phyloP scores from a whole-genome alignment of 108 stramenopile species.

The Discostella pseudostelligera region DNA sequence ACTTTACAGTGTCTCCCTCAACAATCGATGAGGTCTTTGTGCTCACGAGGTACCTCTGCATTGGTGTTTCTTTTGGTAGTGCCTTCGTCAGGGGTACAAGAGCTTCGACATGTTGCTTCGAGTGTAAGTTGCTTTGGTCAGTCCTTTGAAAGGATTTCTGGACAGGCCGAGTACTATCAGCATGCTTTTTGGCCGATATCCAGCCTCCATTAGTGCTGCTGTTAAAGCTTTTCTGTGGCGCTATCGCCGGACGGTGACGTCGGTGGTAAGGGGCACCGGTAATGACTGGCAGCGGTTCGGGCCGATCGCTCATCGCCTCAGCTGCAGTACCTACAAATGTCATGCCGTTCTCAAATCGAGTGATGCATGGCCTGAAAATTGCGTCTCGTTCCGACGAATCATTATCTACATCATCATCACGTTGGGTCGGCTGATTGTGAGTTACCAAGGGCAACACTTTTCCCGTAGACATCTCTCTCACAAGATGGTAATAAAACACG shows the following conservation, averaged over 20 bases:
- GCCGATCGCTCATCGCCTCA: constrained; percentile 22
- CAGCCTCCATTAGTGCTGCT: constrained; percentile 6
- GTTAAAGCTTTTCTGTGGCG: not conserved
- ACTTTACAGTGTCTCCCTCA: not conserved
- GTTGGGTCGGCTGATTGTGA: constrained; percentile 11
- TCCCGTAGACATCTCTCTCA: constrained; percentile 32
- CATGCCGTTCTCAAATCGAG: constrained; percentile 18
- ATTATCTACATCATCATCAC: not conserved
- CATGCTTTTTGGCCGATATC: constrained; percentile 7
- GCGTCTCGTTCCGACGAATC: constrained; percentile 1
- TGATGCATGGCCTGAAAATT: constrained; percentile 1
- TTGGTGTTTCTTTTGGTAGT: not conserved
- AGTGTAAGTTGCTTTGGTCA: not conserved
- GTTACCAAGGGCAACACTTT: constrained; percentile 34
- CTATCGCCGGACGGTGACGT: not conserved
- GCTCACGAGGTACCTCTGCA: not conserved
- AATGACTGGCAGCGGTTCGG: not conserved
- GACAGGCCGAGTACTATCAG: not conserved
- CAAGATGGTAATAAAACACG: constrained; percentile 85
- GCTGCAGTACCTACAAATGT: constrained; percentile 28
- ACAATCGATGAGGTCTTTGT: not conserved
- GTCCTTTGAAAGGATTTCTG: not conserved
- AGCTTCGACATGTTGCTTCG: not conserved
- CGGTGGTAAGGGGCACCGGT: not conserved
- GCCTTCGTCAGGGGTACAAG: not conserved